A percentile compares a stretch with the other conserved stretches of the same genome.
These are phyloP conservation scores for Lomentospora prolificans DNA, from an alignment of 2,329 filamentous ascomycete genomes.

Conservation along the genomic window DNA sequence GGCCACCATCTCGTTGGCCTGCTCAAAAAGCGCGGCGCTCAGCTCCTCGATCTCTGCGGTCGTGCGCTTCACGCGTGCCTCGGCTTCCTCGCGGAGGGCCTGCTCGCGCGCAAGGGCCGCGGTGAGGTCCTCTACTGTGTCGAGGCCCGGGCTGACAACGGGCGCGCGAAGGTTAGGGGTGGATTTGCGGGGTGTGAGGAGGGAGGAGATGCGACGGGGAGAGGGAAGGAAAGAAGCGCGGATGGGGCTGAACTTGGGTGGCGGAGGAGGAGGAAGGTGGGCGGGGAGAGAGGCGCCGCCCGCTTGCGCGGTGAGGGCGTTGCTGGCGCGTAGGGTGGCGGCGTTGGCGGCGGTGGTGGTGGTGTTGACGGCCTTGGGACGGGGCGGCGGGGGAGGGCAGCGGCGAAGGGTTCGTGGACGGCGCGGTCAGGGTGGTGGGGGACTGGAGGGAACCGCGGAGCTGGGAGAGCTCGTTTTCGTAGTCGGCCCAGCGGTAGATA, in stretches of 20 bases:
- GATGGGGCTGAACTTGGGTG: constrained; percentile 17
- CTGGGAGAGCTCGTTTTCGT: constrained; percentile 64
- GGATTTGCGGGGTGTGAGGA: constrained; percentile 36
- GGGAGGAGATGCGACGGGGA: constrained; percentile 32
- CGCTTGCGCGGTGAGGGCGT: not conserved
- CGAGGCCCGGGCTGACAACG: constrained; percentile 1
- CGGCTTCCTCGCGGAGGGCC: constrained; percentile 55
- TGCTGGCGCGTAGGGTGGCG: constrained; percentile 14
- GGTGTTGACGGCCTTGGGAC: constrained; percentile 8
- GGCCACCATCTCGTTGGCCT: constrained; percentile 84
- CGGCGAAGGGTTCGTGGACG: constrained; percentile 13
- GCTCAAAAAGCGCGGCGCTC: constrained; percentile 64
- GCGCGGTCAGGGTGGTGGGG: constrained; percentile 12
- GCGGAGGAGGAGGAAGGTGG: constrained; percentile 15
- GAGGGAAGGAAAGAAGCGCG: constrained; percentile 11
- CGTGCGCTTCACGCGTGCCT: constrained; percentile 56
- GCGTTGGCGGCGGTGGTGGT: constrained; percentile 14
- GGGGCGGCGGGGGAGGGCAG: constrained; percentile 10
- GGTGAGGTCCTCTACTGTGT: constrained; percentile 41
- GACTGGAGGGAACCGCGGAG: constrained; percentile 35
- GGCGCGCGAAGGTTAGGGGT: constrained; percentile 25
- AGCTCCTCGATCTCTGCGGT: constrained; percentile 70
- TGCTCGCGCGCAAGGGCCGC: constrained; percentile 58
- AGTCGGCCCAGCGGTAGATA: constrained; percentile 61
- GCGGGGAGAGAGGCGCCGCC: not conserved